phyloP scores from a whole-genome alignment of 176 grass and related monocot genomes.

The Triticum aestivum region DNA sequence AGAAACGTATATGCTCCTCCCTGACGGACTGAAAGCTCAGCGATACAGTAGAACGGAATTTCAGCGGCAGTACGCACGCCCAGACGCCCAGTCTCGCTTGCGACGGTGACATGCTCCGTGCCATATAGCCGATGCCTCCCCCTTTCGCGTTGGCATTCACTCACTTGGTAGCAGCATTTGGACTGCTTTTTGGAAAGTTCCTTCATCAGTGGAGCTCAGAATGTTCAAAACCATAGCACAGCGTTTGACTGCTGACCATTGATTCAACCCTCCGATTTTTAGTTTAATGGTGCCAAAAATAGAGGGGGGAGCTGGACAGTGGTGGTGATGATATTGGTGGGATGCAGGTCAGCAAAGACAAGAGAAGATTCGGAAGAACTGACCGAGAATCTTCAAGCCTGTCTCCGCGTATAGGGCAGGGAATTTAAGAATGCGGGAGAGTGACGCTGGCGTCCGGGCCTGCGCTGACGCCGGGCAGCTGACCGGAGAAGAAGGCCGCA shows the following conservation, averaged over 20 bases:
- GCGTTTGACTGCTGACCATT: slow-evolving; percentile 37
- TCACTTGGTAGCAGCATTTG: background rate
- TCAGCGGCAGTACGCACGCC: background rate
- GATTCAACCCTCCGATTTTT: slow-evolving; percentile 24
- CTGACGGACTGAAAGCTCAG: background rate
- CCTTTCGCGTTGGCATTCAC: slow-evolving; percentile 41
- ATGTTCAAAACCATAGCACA: slow-evolving; percentile 20
- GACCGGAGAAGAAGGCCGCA: background rate
- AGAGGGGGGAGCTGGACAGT: background rate
- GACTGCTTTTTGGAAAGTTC: slow-evolving; percentile 38
- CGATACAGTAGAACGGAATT: background rate
- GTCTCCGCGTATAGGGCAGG: slow-evolving; percentile 48
- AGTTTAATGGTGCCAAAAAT: no score
- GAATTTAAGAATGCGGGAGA: background rate
- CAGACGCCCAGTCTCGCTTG: background rate
- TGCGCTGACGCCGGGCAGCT: slow-evolving; percentile 24
- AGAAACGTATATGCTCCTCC: background rate
- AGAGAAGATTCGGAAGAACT: slow-evolving; percentile 36
- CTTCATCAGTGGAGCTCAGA: background rate
- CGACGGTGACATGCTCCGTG: slow-evolving; percentile 5
- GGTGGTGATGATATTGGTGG: background rate
- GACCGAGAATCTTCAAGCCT: slow-evolving; percentile 62
- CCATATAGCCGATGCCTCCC: background rate
- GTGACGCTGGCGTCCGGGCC: slow-evolving; percentile 29
- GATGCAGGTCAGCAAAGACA: slow-evolving; percentile 45